These are phyloP conservation scores for Mortierella sp. DNA, from an alignment of 371 early-diverging fungal genomes.

Conservation along the genomic window DNA sequence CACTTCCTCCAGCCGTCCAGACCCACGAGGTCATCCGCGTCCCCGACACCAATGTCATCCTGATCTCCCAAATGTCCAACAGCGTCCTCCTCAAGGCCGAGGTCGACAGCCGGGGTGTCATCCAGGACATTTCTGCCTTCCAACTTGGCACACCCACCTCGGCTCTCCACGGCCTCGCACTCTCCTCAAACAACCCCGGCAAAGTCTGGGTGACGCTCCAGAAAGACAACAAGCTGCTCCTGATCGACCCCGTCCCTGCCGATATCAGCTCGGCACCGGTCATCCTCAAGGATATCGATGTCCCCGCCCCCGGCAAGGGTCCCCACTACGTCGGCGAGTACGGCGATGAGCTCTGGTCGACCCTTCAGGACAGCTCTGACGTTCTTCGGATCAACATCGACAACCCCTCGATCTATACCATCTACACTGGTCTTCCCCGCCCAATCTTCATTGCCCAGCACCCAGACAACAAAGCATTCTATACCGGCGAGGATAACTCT, in stretches of 20 bases:
- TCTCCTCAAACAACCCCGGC: conserved; percentile 20
- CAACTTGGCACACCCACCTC: conserved; percentile 12
- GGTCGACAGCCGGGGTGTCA: conserved; percentile 17
- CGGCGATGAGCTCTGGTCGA: conserved; percentile 35
- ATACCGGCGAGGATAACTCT: conserved; percentile 31
- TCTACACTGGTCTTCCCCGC: conserved; percentile 13
- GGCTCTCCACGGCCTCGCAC: conserved; percentile 26
- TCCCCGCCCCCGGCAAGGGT: conserved; percentile 31
- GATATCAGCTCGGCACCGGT: background rate
- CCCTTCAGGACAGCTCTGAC: conserved; percentile 27
- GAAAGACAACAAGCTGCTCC: conserved; percentile 22
- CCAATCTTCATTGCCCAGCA: conserved; percentile 39
- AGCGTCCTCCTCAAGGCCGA: conserved; percentile 36
- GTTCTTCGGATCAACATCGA: conserved; percentile 37
- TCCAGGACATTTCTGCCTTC: conserved; percentile 13
- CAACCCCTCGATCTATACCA: conserved; percentile 9
- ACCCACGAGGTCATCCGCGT: conserved; percentile 40
- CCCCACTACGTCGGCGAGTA: conserved; percentile 50
- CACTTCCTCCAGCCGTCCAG: conserved; percentile 22
- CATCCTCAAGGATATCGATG: conserved; percentile 16
- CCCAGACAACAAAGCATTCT: conserved; percentile 30
- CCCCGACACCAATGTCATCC: conserved; percentile 8
- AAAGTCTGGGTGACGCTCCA: conserved; percentile 42
- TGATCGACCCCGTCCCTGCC: conserved; percentile 21
- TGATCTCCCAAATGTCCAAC: conserved; percentile 42